A percentile compares a stretch with the other conserved stretches of the same genome.
Evolutionary conservation across 768 basidiomycete species (phyloP).

Genomic region (Cubamyces lactineus): DNA sequence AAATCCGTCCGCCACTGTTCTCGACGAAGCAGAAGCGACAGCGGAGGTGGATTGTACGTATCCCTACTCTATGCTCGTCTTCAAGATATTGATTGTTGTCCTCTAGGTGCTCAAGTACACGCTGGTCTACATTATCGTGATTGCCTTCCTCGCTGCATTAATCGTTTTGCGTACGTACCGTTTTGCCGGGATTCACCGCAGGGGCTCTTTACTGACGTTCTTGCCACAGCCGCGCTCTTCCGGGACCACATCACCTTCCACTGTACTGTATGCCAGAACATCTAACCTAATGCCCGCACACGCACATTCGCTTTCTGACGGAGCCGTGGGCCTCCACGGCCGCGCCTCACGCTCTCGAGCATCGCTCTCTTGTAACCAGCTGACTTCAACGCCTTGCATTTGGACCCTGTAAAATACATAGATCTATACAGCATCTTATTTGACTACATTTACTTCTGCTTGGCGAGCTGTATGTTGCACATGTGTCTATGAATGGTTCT

Average conservation of each 20-base stretch:
- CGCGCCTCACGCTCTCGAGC: slow-evolving; percentile 22
- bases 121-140: slow-evolving; percentile 75
- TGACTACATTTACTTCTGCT: background rate
- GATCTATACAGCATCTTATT: slow-evolving; percentile 28
- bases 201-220: slow-evolving; percentile 22
- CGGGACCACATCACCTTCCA: slow-evolving; percentile 74
- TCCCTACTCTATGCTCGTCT: slow-evolving; percentile 3
- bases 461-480: background rate
- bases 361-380: slow-evolving; percentile 22
- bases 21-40: slow-evolving; percentile 93
- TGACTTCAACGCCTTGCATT: slow-evolving; percentile 19
- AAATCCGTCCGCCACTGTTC: slow-evolving; percentile 91
- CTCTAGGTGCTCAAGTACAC: slow-evolving; percentile 81
- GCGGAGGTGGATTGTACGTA: slow-evolving; percentile 83
- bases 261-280: slow-evolving; percentile 84
- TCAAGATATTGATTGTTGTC: slow-evolving; percentile 10
- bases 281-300: slow-evolving; percentile 50
- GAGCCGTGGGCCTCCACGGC: slow-evolving; percentile 3
- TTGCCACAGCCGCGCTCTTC: slow-evolving; percentile 73
- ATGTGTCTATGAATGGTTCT: no score
- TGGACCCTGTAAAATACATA: slow-evolving; percentile 25
- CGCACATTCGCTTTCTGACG: slow-evolving; percentile 21
- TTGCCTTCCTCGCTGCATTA: slow-evolving; percentile 78
- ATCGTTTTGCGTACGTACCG: slow-evolving; percentile 74
- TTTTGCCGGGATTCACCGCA: slow-evolving; percentile 7